Evolutionary conservation across 257 asterid species (phyloP).

Genomic region (Solanum verrucosum): DNA sequence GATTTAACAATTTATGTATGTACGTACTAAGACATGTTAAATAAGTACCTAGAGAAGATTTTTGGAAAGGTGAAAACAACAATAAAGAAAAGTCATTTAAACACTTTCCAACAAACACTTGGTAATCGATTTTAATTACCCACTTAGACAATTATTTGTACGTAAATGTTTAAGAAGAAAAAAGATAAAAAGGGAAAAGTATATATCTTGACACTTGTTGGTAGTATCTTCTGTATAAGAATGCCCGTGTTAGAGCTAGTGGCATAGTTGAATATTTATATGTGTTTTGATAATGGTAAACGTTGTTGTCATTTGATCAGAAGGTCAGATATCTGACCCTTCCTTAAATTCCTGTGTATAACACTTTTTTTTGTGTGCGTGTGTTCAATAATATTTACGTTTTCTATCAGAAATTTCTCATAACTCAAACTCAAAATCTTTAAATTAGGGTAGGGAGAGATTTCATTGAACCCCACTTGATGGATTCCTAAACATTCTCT

Average conservation of each 20-base stretch:
- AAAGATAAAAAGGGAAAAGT: not conserved
- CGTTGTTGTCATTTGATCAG: not conserved
- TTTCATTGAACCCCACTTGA: not conserved
- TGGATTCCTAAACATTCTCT: not conserved
- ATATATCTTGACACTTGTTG: not conserved
- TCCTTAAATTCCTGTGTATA: not conserved
- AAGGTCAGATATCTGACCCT: not conserved
- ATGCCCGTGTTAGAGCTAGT: not conserved
- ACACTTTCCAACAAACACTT: not conserved
- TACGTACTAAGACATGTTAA: not conserved
- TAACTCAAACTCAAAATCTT: not conserved
- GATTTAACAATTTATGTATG: not conserved
- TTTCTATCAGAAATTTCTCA: too few species aligned
- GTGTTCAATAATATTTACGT: not conserved
- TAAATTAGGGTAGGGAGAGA: not conserved
- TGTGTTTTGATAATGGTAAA: too few species aligned
- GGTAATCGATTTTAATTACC: not conserved
- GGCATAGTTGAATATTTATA: not conserved
- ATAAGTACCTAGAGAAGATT: not conserved
- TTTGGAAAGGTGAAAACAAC: not conserved
- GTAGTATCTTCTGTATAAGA: not conserved
- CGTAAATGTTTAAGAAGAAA: not conserved
- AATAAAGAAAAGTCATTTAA: not conserved
- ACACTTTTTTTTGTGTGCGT: not conserved
- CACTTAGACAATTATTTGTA: not conserved